Evolutionary conservation across 164 flowering plant species (phyloP), one percentile per base, ranked within the genome.

Genomic region (Vitis labrusca): DNA sequence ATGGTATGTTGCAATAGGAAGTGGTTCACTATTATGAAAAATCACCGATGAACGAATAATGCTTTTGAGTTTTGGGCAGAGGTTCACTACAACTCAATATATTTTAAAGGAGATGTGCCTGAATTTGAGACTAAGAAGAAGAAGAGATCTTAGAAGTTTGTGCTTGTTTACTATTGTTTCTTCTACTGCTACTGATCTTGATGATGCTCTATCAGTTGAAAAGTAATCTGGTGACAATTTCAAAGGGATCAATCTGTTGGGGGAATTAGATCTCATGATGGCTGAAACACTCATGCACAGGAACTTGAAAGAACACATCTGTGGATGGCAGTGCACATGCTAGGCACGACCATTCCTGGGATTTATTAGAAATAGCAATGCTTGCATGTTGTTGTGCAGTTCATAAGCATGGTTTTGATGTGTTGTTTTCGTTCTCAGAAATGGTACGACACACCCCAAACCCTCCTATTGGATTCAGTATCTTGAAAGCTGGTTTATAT

Each of bases 1-100:
- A 83, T 97, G 93, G n/a, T 96, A 96, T 88, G 98, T 97, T 75
- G 64, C 99, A 44, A 92, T 96, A 58, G 98, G 99, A 53, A 98
- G 99, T 72, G 98, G 98, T 30, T 96, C 99, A 62, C 99, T 98
- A 13, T 83, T 96, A 77, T 85, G 97, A 29, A 89, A 80, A 72
- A 96, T 93, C 65, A 93, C 97, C 2, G 87, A 92, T 80, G 97
- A 96, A 78, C 99, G 93, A 90, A 98, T 91, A 66, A 14, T 19
- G 19, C 19, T 19, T 19, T 19, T 17, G 19, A 19, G 19, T 19
- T 19, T 19, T 19, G 19, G 19, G 19, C 19, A 19, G 19, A 19
- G 19, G 19, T 19, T 19, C 1, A 19, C 19, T 19, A 19, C 19
- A 19, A 19, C 19, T 19, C 19, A 19, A 19, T 19, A 19, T 19